These are phyloP conservation scores for Globisporangium polare DNA, from an alignment of 352 stramenopile genomes.

Conservation along the genomic window DNA sequence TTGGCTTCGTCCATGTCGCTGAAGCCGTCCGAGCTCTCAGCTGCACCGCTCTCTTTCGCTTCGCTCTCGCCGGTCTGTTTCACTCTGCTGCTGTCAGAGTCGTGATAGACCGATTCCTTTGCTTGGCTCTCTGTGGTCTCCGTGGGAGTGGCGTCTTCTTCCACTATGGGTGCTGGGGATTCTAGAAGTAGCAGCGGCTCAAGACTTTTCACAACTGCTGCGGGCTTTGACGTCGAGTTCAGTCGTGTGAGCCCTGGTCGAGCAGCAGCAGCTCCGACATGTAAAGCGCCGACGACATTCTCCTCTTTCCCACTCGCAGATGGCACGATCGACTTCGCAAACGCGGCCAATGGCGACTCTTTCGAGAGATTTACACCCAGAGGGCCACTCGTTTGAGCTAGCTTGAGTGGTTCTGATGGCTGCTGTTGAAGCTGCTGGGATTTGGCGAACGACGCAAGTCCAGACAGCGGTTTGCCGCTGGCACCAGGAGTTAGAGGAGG, in stretches of 20 bases:
- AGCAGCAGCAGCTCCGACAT: not conserved
- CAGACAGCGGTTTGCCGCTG: conserved; percentile 4
- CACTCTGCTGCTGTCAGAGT: not conserved
- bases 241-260: not conserved
- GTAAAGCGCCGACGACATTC: too few relatives aligned
- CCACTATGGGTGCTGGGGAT: not conserved
- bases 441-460: conserved; percentile 11
- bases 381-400: not conserved
- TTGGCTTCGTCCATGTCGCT: conserved; percentile 10
- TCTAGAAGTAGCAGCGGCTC: not conserved
- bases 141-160: not conserved
- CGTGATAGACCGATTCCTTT: not conserved
- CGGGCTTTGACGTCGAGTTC: not conserved
- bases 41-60: not conserved
- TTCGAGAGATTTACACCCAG: not conserved
- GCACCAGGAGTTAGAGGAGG: not conserved
- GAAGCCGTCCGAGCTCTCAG: not conserved
- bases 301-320: not conserved
- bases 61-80: not conserved
- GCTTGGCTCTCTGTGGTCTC: not conserved
- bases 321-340: conserved; percentile 3
- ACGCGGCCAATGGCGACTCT: conserved; percentile 1
- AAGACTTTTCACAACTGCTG: not conserved
- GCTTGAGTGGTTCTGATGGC: not conserved
- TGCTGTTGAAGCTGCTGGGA: not conserved